Evolutionary conservation across 139 green algal genomes (phyloP).

Genomic region (Eudorina sp.): DNA sequence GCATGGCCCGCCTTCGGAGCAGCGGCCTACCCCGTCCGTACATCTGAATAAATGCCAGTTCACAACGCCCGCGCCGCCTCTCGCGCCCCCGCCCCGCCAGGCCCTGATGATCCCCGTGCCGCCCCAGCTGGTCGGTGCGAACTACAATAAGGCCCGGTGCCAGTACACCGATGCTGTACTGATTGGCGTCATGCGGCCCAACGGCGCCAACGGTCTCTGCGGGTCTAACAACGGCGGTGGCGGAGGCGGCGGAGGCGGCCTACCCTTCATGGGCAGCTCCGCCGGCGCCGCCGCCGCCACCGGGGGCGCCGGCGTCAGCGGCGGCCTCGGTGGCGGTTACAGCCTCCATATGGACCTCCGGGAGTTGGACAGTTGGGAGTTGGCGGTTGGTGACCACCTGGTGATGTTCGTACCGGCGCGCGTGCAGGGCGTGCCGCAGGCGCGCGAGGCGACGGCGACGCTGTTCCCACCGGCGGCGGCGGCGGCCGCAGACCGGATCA

Average conservation of each 20-base stretch:
- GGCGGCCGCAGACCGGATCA: slow-evolving; percentile 45
- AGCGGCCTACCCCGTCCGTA: no score
- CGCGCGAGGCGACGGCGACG: neutral
- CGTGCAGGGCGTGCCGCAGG: slow-evolving; percentile 1
- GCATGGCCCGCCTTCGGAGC: no score
- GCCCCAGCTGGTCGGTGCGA: slow-evolving; percentile 8
- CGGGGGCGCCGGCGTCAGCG: neutral
- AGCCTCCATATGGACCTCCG: neutral
- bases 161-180: slow-evolving; percentile 24
- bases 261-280: no score
- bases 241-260: neutral
- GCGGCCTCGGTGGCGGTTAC: neutral
- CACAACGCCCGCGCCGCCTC: no score
- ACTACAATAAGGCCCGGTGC: neutral
- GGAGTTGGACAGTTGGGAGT: neutral
- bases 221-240: neutral
- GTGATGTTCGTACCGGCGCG: slow-evolving; percentile 23
- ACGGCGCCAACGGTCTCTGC: neutral
- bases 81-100: neutral
- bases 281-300: neutral
- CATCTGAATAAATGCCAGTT: no score
- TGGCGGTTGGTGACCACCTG: neutral
- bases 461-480: slow-evolving; percentile 29
- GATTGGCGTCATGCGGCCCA: slow-evolving; percentile 2
- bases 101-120: slow-evolving; percentile 20